These are phyloP conservation scores for Cytospora chrysosperma DNA, from an alignment of 2,329 filamentous ascomycete genomes.

Conservation along the genomic window DNA sequence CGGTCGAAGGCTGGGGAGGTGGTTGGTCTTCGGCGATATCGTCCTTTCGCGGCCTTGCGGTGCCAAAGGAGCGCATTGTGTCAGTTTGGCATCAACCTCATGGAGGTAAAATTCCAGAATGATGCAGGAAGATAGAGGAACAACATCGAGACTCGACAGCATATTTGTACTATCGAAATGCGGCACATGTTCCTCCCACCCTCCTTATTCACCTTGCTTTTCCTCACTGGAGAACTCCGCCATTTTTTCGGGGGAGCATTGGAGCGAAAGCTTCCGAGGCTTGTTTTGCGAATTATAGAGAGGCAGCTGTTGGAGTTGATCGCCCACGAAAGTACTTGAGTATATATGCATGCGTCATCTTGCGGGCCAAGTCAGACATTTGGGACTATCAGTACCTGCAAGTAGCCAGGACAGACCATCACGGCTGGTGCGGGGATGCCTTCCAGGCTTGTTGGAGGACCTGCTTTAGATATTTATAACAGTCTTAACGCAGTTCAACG, in stretches of 20 bases:
- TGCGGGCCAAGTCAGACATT: no score
- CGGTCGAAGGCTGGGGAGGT: not conserved
- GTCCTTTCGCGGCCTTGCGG: not conserved
- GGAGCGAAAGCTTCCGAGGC: not conserved
- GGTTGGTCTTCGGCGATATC: not conserved
- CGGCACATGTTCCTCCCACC: not conserved
- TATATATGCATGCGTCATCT: not conserved
- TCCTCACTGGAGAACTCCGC: not conserved
- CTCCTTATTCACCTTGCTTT: not conserved
- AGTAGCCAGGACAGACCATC: no score
- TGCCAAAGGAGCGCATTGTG: not conserved
- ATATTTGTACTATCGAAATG: no score
- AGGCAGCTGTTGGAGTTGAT: not conserved
- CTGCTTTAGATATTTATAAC: no score
- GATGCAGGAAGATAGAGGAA: not conserved
- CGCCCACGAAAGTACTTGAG: not conserved
- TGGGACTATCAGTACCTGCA: no score
- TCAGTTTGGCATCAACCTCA: not conserved
- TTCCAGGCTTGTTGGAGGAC: no score
- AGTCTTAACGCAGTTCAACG: no score
- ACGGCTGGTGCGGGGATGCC: no score
- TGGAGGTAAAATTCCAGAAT: not conserved
- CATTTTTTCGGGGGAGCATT: constrained; percentile 13
- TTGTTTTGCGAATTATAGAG: not conserved
- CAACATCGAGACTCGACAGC: not conserved